Percentiles rank a stretch among this genome's conserved stretches.
phyloP scores from a whole-genome alignment of 345 rosid species.

The Microthlaspi erraticum region DNA sequence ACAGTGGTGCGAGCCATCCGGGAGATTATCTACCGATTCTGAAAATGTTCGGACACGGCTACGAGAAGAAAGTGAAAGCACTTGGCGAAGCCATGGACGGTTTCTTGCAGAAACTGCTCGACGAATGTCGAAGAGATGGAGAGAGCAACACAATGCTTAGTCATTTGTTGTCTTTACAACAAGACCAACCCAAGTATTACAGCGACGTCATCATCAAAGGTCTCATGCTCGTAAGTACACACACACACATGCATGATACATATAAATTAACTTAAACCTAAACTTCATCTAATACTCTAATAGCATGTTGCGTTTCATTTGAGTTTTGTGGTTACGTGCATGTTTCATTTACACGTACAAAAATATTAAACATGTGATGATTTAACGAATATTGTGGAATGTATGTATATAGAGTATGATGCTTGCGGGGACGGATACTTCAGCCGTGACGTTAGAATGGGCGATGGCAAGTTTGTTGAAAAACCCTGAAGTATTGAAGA shows the following conservation, averaged over 20 bases:
- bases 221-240: conserved; percentile 47
- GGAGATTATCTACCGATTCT: conserved; percentile 50
- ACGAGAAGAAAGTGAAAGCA: conserved; percentile 34
- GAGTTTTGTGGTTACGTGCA: background rate
- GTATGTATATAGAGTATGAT: conserved; percentile 44
- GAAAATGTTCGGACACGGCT: conserved; percentile 44
- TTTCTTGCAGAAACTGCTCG: conserved; percentile 50
- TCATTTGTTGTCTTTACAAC: conserved; percentile 49
- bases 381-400: conserved; percentile 5
- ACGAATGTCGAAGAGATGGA: conserved; percentile 43
- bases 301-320: too few species aligned
- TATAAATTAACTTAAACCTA: background rate
- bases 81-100: conserved; percentile 41
- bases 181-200: conserved; percentile 51
- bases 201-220: conserved; percentile 60
- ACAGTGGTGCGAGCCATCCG: conserved; percentile 45
- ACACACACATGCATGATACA: background rate
- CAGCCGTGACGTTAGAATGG: conserved; percentile 63
- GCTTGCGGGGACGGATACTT: conserved; percentile 58
- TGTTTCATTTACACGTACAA: too few species aligned
- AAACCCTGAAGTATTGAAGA: conserved; percentile 42
- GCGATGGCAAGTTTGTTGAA: conserved; percentile 54
- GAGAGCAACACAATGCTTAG: conserved; percentile 52
- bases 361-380: too few species aligned
- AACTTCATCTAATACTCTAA: too few species aligned